phyloP scores from a whole-genome alignment of 2,329 filamentous ascomycete genomes.

The Cadophora gregata region DNA sequence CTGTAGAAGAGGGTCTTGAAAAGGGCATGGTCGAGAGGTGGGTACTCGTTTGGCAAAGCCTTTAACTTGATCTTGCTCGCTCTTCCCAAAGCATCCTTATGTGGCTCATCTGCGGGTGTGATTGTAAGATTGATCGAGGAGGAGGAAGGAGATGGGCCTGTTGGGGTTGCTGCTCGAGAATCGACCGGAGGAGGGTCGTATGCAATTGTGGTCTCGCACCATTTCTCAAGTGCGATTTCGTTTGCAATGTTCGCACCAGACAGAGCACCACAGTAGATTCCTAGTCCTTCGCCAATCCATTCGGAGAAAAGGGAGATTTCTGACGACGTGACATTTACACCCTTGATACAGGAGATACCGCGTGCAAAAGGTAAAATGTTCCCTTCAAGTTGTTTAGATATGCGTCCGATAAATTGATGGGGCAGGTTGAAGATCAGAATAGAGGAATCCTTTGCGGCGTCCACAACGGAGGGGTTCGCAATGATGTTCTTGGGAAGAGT shows the following conservation, averaged over 20 bases:
- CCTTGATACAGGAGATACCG: constrained; percentile 97
- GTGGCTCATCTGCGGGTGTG: constrained; percentile 54
- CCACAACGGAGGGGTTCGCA: constrained; percentile 80
- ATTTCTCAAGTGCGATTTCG: constrained; percentile 95
- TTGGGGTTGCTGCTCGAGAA: constrained; percentile 73
- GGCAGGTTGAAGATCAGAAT: constrained; percentile 96
- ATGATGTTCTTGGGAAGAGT: constrained; percentile 81
- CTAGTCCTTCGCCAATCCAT: constrained; percentile 86
- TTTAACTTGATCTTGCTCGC: constrained; percentile 73
- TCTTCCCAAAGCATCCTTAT: constrained; percentile 73
- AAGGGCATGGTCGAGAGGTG: constrained; percentile 82
- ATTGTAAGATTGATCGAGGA: constrained; percentile 58
- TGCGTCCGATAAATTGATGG: constrained; percentile 91
- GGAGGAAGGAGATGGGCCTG: constrained; percentile 55
- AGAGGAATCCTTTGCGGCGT: constrained; percentile 82
- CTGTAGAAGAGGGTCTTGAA: constrained; percentile 90
- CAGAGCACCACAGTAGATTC: constrained; percentile 95
- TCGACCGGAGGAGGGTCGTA: constrained; percentile 94
- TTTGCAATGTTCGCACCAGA: constrained; percentile 96
- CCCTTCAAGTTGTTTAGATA: constrained; percentile 83
- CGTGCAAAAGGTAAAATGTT: constrained; percentile 91
- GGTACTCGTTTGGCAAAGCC: constrained; percentile 81
- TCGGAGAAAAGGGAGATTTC: constrained; percentile 92
- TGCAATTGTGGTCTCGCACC: constrained; percentile 94
- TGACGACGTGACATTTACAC: constrained; percentile 87